Conservation (phyloP, 345 rosid species). For the Nasturtium officinale region DNA sequence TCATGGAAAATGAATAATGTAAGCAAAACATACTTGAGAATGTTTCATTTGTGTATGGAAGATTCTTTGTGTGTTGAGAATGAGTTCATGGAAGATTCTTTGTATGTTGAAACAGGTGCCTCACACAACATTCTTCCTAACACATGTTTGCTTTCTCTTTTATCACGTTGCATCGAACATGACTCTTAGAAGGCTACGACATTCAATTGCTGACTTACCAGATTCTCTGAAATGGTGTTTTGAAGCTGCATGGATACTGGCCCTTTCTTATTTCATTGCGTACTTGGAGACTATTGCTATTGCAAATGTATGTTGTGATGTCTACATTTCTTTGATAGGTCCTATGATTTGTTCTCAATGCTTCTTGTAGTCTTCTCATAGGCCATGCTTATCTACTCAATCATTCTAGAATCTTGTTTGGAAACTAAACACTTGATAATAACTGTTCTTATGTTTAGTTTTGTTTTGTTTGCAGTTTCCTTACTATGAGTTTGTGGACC, state of each 20-base stretch:
- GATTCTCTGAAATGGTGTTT: conserved; percentile 60
- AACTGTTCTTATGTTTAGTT: neutral
- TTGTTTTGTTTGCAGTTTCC: conserved; percentile 74
- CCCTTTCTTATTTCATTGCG: conserved; percentile 92
- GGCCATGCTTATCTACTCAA: conserved; percentile 12
- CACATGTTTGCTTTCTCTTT: conserved; percentile 93
- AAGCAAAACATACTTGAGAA: conserved; percentile 35
- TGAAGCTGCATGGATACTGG: conserved; percentile 90
- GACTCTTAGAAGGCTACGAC: conserved; percentile 81
- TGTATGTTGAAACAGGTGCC: conserved; percentile 70
- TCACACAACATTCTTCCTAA: conserved; percentile 90
- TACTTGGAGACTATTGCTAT: conserved; percentile 92
- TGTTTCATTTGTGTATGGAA: no score
- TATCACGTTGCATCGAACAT: conserved; percentile 92
- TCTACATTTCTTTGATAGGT: neutral
- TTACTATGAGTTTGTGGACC: conserved; percentile 91
- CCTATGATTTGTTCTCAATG: no score
- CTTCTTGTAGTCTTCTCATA: no score
- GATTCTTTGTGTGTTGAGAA: conserved; percentile 15
- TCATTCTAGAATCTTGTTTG: neutral
- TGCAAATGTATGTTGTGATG: conserved; percentile 63
- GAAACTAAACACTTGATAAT: neutral
- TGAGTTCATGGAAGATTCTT: no score
- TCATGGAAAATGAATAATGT: conserved; percentile 99
- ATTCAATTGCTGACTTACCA: conserved; percentile 71